Evolutionary conservation across 169 alveolate genomes (phyloP), one percentile per base, ranked within the genome.

Genomic region (Eimeria maxima): DNA sequence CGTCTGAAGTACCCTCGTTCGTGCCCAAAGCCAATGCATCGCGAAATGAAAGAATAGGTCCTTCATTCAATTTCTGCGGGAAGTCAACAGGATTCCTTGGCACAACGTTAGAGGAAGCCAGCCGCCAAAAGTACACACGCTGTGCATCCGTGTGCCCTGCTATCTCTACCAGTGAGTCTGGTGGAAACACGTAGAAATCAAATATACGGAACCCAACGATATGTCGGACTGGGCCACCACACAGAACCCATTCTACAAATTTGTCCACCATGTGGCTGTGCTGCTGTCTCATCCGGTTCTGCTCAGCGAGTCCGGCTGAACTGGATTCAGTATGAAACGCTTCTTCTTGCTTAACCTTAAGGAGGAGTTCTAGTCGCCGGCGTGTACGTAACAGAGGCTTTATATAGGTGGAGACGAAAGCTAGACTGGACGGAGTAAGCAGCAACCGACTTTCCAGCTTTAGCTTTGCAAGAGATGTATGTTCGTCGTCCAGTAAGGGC

Each of bases 141-240:
- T 87, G 94, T 22, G 94, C 80, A 24, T 87, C 94, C n/a, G 84
- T 87, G 67, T 60, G 94, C 50, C 94, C 94, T 10, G 65, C 94
- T 22, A 87, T 27, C 45, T 87, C 83, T n/a, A 87, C 81, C 24
- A 87, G 67, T 10, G 94, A 87, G 65, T 87, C 94, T 27, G 84
- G 47, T 10, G 94, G 78, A 22, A 63, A 87, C 50, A 87, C 94
- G 24, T 10, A 55, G 24, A 50, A 87, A 13, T 87, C 60, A 44
- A 87, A 65, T 7, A 87, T 63, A 14, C 94, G 67, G 67, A 87
- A 87, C 33, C 94, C 94, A 7, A 87, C 94, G 65, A 87, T 42
- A 67, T 87, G 94, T 7, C 94, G 67, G 24, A 87, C 83, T 13
- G 94, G 94, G 29, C 94, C 94, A 8, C 83, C 83, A 47, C 94